Evolutionary conservation across 768 basidiomycete species (phyloP), one percentile per base, ranked within the genome.

Genomic region (Lactifluus rugatus): DNA sequence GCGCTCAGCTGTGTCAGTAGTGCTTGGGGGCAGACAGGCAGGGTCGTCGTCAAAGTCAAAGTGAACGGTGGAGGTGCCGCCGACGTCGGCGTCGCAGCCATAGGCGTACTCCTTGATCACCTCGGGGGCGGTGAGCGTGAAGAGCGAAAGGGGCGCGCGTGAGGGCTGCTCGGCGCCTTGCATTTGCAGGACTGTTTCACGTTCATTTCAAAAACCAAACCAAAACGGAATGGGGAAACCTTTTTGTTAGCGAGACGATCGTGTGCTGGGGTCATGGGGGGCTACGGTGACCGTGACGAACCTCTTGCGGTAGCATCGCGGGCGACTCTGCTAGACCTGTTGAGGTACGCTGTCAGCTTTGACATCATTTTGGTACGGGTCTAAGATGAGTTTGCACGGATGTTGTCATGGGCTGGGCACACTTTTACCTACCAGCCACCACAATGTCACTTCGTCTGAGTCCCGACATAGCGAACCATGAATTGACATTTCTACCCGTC

Each of bases 11-110:
- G 10, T 34, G 11, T 2, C 34, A 13, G n/a, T 32, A 10, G 31
- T 21, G 11, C 17, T 81, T 32, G 81, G 76, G 21, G 70, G 70
- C 45, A 68, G 66, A 44, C 72, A 70, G 48, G 76, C 73, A 0
- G 76, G 75, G 3, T 77, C 72, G 56, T 76, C 72, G 66, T 87
- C 84, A 37, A 93, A 71, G 48, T 81, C 83, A n/a, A 95, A 74
- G 62, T 87, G 69, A n/a, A 83, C 85, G 0, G 86, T 83, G 3
- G 89, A 88, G 25, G 79, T 78, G 25, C 93, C 89, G 6, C 94
- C 93, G 45, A 94, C 85, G 71, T 98, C 95, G 0, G 77, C 76
- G 70, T 98, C 95, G 62, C 86, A 90, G 3, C 94, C 94, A 0
- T 80, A 81, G 0, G 85, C 88, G 60, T 84, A 84, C n/a, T 80